These are phyloP conservation scores for Beauveria sp. DNA, from an alignment of 2,329 filamentous ascomycete species.

Conservation along the genomic window DNA sequence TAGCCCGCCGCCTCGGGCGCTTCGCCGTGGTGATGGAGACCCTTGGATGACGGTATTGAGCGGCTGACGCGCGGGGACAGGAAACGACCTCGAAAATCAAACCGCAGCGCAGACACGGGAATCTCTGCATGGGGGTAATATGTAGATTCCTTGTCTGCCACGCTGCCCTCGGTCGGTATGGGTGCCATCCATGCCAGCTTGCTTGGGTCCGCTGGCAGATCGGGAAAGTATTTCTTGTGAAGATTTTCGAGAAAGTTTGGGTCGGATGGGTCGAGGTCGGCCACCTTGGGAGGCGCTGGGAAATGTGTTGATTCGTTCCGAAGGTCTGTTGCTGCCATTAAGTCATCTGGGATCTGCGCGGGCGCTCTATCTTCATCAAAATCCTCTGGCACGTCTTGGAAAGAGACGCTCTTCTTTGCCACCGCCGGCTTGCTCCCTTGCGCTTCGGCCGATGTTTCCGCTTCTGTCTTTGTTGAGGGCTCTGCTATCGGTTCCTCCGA, in stretches of 20 bases:
- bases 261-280: slow-evolving; percentile 75
- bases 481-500: slow-evolving; percentile 13
- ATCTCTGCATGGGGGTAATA: slow-evolving; percentile 76
- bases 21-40: slow-evolving; percentile 87
- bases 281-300: slow-evolving; percentile 44
- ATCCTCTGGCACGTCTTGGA: slow-evolving; percentile 16
- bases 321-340: slow-evolving; percentile 34
- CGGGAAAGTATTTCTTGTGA: slow-evolving; percentile 89
- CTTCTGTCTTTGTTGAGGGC: neutral
- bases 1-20: slow-evolving; percentile 93
- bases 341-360: slow-evolving; percentile 30
- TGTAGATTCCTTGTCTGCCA: slow-evolving; percentile 61
- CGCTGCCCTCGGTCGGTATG: slow-evolving; percentile 54
- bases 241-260: slow-evolving; percentile 77
- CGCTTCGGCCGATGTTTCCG: neutral
- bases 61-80: slow-evolving; percentile 70
- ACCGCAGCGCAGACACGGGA: slow-evolving; percentile 72
- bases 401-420: slow-evolving; percentile 19
- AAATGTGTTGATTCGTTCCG: slow-evolving; percentile 50
- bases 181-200: slow-evolving; percentile 87
- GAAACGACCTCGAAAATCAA: slow-evolving; percentile 77
- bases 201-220: slow-evolving; percentile 74
- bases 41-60: slow-evolving; percentile 65
- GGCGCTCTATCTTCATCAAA: slow-evolving; percentile 38
- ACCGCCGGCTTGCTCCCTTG: slow-evolving; percentile 7